These are phyloP conservation scores for Vaccinium myrtillus DNA, from an alignment of 148 eudicot genomes.

Conservation along the genomic window DNA sequence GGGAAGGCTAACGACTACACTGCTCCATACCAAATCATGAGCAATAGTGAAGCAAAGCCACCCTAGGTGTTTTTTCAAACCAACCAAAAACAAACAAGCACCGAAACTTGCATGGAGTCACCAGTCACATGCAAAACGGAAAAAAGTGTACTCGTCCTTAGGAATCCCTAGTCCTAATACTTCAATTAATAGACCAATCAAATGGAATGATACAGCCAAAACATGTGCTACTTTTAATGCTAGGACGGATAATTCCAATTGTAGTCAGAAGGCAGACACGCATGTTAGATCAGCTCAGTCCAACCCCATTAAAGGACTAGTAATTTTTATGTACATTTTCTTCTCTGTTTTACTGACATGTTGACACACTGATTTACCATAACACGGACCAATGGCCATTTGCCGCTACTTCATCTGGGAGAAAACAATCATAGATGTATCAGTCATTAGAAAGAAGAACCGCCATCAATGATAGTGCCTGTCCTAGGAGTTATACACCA, in stretches of 20 bases:
- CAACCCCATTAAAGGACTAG: background rate
- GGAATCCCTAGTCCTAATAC: background rate
- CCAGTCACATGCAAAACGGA: background rate
- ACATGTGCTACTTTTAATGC: background rate
- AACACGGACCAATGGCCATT: background rate
- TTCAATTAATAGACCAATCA: background rate
- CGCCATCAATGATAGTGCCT: background rate
- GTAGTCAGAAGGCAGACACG: background rate
- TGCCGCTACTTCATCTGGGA: background rate
- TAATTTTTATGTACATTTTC: background rate
- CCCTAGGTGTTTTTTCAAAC: background rate
- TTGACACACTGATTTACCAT: background rate
- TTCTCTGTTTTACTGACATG: background rate
- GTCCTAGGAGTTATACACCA: background rate
- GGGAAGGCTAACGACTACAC: background rate
- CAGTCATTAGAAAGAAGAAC: background rate
- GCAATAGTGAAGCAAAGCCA: background rate
- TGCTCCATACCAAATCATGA: background rate
- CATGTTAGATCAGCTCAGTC: background rate
- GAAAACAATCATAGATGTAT: background rate
- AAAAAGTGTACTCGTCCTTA: background rate
- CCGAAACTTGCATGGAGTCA: background rate
- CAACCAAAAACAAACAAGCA: background rate
- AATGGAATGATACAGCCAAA: background rate
- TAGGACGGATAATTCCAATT: background rate